Conservation (phyloP, 177 flowering plant genomes). For the Vitis hybrid region DNA sequence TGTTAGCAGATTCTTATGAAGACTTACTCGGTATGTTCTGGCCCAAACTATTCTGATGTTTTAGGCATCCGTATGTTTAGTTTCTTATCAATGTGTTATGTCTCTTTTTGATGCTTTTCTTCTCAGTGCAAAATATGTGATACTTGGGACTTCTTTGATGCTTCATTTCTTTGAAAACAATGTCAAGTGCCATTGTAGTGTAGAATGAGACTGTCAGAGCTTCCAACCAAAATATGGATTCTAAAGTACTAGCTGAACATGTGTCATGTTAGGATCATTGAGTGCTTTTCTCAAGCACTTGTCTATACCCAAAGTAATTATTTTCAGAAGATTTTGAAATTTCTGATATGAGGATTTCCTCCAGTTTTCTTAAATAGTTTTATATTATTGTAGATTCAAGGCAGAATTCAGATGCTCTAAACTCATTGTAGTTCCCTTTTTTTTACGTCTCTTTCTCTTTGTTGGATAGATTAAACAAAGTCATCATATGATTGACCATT, state of each 20-base stretch:
- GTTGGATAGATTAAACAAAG: neutral
- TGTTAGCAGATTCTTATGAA: constrained; percentile 74
- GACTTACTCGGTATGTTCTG: constrained; percentile 81
- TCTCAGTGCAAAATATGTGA: neutral
- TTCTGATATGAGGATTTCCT: neutral
- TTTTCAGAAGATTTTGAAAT: neutral
- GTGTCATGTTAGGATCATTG: neutral
- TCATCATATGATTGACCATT: neutral
- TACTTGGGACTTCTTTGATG: neutral
- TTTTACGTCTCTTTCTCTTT: no score
- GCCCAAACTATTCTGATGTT: neutral
- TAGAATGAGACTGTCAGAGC: neutral
- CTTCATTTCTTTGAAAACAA: neutral
- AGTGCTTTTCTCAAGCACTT: neutral
- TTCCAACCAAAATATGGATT: neutral
- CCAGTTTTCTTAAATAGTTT: neutral
- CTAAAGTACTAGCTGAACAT: neutral
- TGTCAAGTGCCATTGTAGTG: neutral
- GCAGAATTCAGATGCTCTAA: neutral
- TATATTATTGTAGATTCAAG: neutral
- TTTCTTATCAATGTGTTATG: neutral
- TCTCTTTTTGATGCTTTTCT: neutral
- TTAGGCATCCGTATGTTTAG: neutral
- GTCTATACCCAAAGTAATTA: neutral
- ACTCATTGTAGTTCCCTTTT: no score